These are phyloP conservation scores for Clarireedia monteithiana DNA, from an alignment of 2,329 filamentous ascomycete species.

Conservation along the genomic window DNA sequence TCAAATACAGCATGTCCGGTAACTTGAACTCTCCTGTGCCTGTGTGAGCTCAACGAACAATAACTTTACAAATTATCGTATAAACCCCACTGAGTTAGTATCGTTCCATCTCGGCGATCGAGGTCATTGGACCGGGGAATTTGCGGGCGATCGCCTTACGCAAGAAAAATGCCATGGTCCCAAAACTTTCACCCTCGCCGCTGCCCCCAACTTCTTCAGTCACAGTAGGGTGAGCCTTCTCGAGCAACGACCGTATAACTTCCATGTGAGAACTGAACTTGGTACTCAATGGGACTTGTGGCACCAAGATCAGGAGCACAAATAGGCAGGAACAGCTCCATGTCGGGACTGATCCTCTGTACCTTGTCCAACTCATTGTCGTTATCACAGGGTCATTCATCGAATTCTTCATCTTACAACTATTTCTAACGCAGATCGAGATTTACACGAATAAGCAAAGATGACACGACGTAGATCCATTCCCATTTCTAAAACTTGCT, in stretches of 20 bases:
- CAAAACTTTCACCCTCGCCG: neutral
- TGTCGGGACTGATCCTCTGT: neutral
- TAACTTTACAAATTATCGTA: neutral
- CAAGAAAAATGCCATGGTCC: neutral
- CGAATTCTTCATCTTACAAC: neutral
- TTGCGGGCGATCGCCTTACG: neutral
- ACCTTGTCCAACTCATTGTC: neutral
- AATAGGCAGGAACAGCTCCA: neutral
- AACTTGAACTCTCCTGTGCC: neutral
- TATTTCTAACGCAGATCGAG: neutral
- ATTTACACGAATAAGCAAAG: neutral
- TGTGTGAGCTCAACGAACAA: neutral
- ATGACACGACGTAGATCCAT: neutral
- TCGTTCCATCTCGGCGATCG: neutral
- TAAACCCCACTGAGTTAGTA: neutral
- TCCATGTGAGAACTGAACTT: neutral
- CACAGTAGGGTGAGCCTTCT: neutral
- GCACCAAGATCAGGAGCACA: neutral
- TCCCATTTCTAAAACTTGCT: neutral
- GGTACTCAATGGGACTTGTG: neutral
- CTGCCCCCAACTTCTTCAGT: neutral
- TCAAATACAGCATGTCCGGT: neutral
- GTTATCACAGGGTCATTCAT: neutral
- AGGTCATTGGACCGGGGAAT: neutral
- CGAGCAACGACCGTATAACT: neutral